Conservation (phyloP, 495 filamentous ascomycete species). For the Hyaloscypha finlandica region DNA sequence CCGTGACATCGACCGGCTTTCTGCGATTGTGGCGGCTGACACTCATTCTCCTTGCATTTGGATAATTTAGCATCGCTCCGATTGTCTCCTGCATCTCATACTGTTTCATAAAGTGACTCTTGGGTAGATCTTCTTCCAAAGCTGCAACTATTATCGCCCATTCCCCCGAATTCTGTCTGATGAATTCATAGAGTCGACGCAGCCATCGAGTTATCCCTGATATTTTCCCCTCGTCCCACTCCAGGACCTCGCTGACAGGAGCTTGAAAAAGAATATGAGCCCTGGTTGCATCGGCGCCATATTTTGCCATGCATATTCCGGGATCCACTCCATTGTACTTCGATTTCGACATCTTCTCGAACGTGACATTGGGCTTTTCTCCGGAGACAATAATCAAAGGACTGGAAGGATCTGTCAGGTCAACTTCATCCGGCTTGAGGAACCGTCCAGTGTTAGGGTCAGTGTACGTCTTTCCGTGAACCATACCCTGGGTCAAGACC, state of each 20-base stretch:
- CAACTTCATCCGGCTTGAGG: slow-evolving; percentile 75
- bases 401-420: slow-evolving; percentile 55
- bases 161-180: neutral
- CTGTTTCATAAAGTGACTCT: neutral
- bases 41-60: no score
- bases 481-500: slow-evolving; percentile 88
- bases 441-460: slow-evolving; percentile 76
- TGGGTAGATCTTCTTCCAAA: neutral
- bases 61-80: neutral
- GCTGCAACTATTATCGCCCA: neutral
- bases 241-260: slow-evolving; percentile 76
- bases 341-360: slow-evolving; percentile 96
- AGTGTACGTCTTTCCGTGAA: slow-evolving; percentile 80
- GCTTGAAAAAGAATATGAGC: slow-evolving; percentile 89
- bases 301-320: slow-evolving; percentile 62
- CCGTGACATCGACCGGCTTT: neutral
- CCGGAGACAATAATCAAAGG: slow-evolving; percentile 63
- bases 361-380: slow-evolving; percentile 59
- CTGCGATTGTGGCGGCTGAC: neutral
- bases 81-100: neutral
- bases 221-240: slow-evolving; percentile 88
- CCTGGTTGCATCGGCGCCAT: slow-evolving; percentile 82
- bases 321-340: slow-evolving; percentile 95
- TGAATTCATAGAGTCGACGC: slow-evolving; percentile 51
- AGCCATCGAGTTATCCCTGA: slow-evolving; percentile 81